Conservation (phyloP, 2,329 filamentous ascomycete species). For the Pleurostoma richardsiae region DNA sequence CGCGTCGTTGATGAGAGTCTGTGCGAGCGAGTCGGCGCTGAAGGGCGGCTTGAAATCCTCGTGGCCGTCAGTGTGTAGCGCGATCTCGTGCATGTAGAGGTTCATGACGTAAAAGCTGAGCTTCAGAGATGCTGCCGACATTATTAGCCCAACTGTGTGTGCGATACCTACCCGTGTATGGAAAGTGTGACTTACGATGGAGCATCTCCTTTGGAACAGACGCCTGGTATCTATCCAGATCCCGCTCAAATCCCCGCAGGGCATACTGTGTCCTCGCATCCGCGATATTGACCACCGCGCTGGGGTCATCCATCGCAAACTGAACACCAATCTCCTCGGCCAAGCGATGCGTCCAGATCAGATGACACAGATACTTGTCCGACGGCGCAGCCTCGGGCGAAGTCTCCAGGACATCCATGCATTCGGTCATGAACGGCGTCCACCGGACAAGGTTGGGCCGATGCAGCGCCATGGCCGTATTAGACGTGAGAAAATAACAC, state of each 20-base stretch:
- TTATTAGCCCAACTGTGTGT: conserved; percentile 7
- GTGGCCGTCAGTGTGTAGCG: conserved; percentile 59
- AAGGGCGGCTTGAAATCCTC: conserved; percentile 45
- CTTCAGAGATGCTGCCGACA: conserved; percentile 49
- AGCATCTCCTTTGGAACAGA: conserved; percentile 47
- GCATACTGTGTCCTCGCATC: conserved; percentile 61
- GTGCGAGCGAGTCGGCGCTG: conserved; percentile 37
- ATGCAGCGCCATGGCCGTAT: conserved; percentile 56
- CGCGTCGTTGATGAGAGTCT: conserved; percentile 32
- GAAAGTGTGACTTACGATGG: conserved; percentile 42
- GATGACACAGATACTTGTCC: conserved; percentile 53
- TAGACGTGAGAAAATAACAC: conserved; percentile 54
- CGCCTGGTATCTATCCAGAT: conserved; percentile 55
- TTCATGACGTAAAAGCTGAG: conserved; percentile 62
- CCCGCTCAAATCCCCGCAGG: conserved; percentile 59
- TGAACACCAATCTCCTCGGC: conserved; percentile 65
- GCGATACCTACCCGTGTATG: not conserved
- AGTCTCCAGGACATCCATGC: conserved; percentile 48
- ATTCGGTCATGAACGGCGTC: conserved; percentile 57
- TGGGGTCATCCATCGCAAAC: conserved; percentile 62
- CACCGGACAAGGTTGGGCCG: conserved; percentile 56
- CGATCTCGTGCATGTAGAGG: conserved; percentile 73
- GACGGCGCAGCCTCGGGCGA: conserved; percentile 50
- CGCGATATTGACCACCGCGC: conserved; percentile 45
- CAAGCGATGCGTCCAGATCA: conserved; percentile 56